These are phyloP conservation scores for Epichloe sibirici DNA, from an alignment of 2,329 filamentous ascomycete genomes.

Conservation along the genomic window DNA sequence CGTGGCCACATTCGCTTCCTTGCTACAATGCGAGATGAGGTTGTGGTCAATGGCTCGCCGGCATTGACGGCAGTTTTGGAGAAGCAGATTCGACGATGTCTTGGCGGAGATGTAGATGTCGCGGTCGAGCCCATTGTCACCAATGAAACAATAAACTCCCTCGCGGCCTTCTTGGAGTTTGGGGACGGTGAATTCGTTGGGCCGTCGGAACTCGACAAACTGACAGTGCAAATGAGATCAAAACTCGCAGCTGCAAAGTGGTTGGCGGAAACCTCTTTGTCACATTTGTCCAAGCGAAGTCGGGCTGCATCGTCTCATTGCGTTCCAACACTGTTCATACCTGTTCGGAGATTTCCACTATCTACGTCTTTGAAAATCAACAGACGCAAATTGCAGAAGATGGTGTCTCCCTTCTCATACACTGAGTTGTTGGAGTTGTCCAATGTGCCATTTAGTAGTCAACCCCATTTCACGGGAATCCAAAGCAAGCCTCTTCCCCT, in stretches of 20 bases:
- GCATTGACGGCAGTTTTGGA: constrained; percentile 34
- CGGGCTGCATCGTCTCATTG: constrained; percentile 25
- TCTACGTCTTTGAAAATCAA: constrained; percentile 39
- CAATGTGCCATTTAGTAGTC: constrained; percentile 19
- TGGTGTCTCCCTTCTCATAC: constrained; percentile 28
- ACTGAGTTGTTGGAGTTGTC: constrained; percentile 29
- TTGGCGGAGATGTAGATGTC: constrained; percentile 35
- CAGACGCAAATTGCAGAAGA: constrained; percentile 32
- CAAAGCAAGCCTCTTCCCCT: constrained; percentile 34
- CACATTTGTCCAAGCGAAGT: constrained; percentile 13
- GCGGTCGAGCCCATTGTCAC: constrained; percentile 36
- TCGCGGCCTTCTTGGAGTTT: constrained; percentile 38
- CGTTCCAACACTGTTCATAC: constrained; percentile 37
- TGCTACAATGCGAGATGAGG: constrained; percentile 29
- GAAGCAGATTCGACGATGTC: constrained; percentile 31
- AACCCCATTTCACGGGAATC: constrained; percentile 22
- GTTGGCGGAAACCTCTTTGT: constrained; percentile 29
- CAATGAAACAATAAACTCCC: constrained; percentile 27
- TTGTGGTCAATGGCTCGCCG: constrained; percentile 25
- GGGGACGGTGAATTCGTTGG: constrained; percentile 26
- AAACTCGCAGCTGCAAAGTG: constrained; percentile 31
- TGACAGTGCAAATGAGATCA: constrained; percentile 29
- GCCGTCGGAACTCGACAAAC: constrained; percentile 24
- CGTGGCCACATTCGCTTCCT: constrained; percentile 37
- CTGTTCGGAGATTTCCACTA: constrained; percentile 34